phyloP scores from a whole-genome alignment of 257 asterid genomes.

The Capsicum chinense region DNA sequence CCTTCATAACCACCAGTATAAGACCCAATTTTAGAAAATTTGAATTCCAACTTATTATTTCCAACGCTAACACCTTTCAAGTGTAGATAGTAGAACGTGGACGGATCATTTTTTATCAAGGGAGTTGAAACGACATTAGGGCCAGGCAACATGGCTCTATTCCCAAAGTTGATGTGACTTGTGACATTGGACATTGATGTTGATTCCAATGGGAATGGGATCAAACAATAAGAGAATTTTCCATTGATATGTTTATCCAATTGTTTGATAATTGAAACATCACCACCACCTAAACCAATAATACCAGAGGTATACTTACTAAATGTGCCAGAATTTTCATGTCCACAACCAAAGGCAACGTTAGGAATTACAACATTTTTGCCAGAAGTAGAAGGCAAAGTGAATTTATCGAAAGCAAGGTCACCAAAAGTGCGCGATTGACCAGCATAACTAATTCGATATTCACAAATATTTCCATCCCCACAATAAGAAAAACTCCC shows the following conservation, averaged over 20 bases:
- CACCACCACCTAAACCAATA: constrained; percentile 30
- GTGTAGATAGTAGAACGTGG: constrained; percentile 24
- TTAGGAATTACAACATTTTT: background rate
- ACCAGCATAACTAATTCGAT: constrained; percentile 30
- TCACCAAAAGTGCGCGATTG: constrained; percentile 6
- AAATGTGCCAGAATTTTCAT: constrained; percentile 19
- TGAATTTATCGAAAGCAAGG: background rate
- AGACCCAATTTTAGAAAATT: background rate
- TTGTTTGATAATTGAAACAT: constrained; percentile 26
- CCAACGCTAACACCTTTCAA: constrained; percentile 35
- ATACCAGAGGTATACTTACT: constrained; percentile 18
- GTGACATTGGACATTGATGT: background rate
- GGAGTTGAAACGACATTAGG: constrained; percentile 25
- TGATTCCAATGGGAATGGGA: background rate
- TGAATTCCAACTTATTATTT: background rate
- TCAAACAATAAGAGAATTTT: constrained; percentile 34
- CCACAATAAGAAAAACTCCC: background rate
- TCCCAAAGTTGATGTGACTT: constrained; percentile 22
- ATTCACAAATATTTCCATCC: constrained; percentile 30
- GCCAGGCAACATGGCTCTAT: constrained; percentile 32
- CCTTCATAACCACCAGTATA: constrained; percentile 29
- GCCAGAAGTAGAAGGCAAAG: background rate
- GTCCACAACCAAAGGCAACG: constrained; percentile 34
- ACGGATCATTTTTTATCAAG: background rate
- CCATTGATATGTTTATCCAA: constrained; percentile 17